A percentile compares a stretch with the other conserved stretches of the same genome.
Evolutionary conservation across 441 rosid genomes (phyloP).

Genomic region (Erysimum cheiri): DNA sequence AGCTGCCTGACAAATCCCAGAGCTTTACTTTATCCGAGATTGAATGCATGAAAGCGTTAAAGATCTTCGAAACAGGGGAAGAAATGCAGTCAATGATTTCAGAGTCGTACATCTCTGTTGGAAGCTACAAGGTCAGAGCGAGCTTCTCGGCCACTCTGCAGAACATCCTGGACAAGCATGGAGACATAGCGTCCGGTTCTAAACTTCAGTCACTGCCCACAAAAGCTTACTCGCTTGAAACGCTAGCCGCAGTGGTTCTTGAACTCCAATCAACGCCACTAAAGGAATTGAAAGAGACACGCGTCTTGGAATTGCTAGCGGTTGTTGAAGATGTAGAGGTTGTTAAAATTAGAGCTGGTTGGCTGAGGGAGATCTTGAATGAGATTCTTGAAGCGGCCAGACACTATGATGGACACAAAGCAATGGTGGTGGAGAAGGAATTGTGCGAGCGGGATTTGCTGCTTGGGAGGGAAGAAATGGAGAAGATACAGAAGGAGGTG

Average conservation of each 20-base stretch:
- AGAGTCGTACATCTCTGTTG: background rate
- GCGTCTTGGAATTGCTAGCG: background rate
- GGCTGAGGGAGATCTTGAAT: background rate
- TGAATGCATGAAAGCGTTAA: background rate
- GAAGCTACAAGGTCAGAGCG: background rate
- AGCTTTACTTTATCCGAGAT: too few relatives aligned
- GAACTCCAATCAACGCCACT: background rate
- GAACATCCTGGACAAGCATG: background rate
- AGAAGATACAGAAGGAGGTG: background rate
- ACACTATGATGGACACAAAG: background rate
- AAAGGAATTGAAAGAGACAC: background rate
- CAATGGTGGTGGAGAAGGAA: background rate
- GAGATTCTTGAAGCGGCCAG: background rate
- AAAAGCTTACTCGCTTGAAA: background rate
- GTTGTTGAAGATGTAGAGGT: background rate
- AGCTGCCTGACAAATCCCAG: too few relatives aligned
- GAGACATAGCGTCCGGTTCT: background rate
- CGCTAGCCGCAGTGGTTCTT: slow-evolving; percentile 2
- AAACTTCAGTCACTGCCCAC: background rate
- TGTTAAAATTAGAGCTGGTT: background rate
- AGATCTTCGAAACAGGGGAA: background rate
- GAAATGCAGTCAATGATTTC: background rate
- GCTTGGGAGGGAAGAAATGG: background rate
- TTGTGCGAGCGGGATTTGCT: background rate
- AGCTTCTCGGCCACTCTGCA: background rate